A percentile compares a stretch with the other conserved stretches of the same genome.
Evolutionary conservation across 306 rosid genomes (phyloP).

Genomic region (Rosa multiflora): DNA sequence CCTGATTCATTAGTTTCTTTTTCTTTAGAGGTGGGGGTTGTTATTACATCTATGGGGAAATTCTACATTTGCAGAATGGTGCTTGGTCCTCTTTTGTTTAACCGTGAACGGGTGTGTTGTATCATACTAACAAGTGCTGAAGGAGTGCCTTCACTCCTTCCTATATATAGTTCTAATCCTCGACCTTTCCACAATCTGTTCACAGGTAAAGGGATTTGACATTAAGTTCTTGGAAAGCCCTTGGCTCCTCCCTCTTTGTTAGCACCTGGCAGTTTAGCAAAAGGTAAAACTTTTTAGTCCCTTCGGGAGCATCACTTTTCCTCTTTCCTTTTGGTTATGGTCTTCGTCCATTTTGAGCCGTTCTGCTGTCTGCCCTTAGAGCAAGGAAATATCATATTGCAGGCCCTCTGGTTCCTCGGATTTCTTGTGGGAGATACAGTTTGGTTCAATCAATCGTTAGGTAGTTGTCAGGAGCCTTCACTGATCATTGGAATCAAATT

Average conservation of each 20-base stretch:
- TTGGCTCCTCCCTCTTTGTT: no score
- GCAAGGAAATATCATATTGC: not conserved
- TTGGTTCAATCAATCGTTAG: no score
- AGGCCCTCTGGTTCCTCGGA: no score
- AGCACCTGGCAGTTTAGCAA: not conserved
- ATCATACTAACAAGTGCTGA: conserved; percentile 9
- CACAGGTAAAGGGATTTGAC: not conserved
- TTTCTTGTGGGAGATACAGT: no score
- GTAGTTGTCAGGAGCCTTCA: no score
- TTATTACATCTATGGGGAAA: conserved; percentile 10
- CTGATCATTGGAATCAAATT: no score
- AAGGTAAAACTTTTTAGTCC: not conserved
- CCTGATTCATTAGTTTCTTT: conserved; percentile 9
- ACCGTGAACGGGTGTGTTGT: not conserved
- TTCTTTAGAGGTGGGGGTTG: conserved; percentile 1
- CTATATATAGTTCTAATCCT: not conserved
- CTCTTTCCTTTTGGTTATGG: not conserved
- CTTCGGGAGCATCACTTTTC: not conserved
- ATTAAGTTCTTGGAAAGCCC: no score
- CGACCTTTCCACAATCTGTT: not conserved
- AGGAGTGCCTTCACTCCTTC: not conserved
- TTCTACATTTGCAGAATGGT: conserved; percentile 6
- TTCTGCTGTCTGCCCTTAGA: not conserved
- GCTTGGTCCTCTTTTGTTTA: conserved; percentile 2
- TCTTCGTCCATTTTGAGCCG: not conserved